Evolutionary conservation across 768 basidiomycete genomes (phyloP).

Genomic region (Cubamyces lactineus): DNA sequence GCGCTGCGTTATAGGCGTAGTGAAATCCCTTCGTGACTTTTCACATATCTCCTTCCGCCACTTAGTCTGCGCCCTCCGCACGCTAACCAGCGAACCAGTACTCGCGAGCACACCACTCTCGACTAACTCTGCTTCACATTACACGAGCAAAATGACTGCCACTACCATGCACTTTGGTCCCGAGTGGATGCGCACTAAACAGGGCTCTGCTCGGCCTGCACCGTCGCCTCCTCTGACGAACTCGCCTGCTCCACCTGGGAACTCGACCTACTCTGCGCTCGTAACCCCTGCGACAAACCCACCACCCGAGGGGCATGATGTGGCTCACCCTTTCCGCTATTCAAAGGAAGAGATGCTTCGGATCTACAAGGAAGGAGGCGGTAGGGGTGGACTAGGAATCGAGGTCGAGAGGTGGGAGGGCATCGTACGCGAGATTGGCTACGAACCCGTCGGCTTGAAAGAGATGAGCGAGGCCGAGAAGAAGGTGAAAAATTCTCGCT

Average conservation of each 20-base stretch:
- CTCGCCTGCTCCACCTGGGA: conserved; percentile 47
- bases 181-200: conserved; percentile 91
- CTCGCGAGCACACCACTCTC: conserved; percentile 17
- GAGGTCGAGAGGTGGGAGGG: conserved; percentile 92
- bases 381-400: conserved; percentile 72
- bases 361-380: conserved; percentile 81
- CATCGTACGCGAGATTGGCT: conserved; percentile 75
- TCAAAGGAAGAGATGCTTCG: conserved; percentile 82
- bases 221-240: conserved; percentile 55
- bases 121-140: conserved; percentile 5
- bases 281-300: conserved; percentile 57
- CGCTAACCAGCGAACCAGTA: conserved; percentile 9
- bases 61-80: conserved; percentile 19
- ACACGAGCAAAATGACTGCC: conserved; percentile 49
- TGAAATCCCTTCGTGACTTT: conserved; percentile 18
- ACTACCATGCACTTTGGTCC: conserved; percentile 89
- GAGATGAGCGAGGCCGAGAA: conserved; percentile 85
- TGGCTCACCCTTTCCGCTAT: conserved; percentile 81
- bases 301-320: conserved; percentile 60
- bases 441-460: conserved; percentile 73
- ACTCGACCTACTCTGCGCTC: conserved; percentile 72
- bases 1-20: conserved; percentile 10
- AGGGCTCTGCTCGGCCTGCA: conserved; percentile 55
- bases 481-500: conserved; percentile 59
- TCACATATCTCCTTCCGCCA: conserved; percentile 22